Evolutionary conservation across 192 early-diverging fungal genomes (phyloP).

Genomic region (Podila horticola): DNA sequence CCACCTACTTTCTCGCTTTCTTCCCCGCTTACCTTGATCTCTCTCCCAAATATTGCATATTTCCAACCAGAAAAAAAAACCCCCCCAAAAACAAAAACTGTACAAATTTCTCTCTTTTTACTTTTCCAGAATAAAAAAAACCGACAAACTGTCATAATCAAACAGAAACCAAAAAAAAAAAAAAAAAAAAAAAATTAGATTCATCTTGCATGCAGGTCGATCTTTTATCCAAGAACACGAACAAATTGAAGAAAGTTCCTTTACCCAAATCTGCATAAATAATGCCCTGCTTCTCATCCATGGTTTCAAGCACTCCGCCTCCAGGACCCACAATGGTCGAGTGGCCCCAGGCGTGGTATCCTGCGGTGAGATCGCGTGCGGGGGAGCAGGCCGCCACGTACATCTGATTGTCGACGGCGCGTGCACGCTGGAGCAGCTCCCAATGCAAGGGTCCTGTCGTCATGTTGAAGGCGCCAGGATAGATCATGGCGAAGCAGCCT

Average conservation of each 20-base stretch:
- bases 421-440: conserved; percentile 72
- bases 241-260: background rate
- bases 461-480: conserved; percentile 97
- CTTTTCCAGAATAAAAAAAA: background rate
- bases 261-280: conserved; percentile 82
- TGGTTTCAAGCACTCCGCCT: conserved; percentile 55
- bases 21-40: background rate
- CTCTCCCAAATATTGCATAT: background rate
- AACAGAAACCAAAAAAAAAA: background rate
- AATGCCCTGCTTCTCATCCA: conserved; percentile 80
- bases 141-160: background rate
- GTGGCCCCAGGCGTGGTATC: conserved; percentile 95
- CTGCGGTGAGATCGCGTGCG: conserved; percentile 77
- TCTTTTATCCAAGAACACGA: background rate
- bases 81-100: background rate
- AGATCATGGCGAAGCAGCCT: conserved; percentile 93
- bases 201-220: background rate
- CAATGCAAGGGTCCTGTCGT: conserved; percentile 97
- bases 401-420: conserved; percentile 95
- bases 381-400: conserved; percentile 97
- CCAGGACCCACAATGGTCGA: conserved; percentile 89
- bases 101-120: background rate
- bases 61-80: background rate
- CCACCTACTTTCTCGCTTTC: background rate
- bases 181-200: background rate